Percentiles rank a stretch among this genome's conserved stretches.
phyloP scores from a whole-genome alignment of 805 yeast species.

The Yarrowia sp. region DNA sequence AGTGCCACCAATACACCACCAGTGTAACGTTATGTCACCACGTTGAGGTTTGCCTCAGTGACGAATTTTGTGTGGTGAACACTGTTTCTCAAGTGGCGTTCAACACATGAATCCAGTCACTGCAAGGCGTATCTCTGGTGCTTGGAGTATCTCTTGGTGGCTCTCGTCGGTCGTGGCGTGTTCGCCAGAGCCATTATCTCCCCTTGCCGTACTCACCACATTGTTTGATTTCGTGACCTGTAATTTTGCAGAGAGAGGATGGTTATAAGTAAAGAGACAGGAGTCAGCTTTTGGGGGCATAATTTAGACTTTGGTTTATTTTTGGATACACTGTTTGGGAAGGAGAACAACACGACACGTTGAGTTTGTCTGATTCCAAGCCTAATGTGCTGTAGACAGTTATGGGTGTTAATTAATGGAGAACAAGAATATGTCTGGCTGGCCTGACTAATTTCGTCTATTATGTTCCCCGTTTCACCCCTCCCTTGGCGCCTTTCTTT shows the following conservation, averaged over 20 bases:
- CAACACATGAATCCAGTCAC: no score
- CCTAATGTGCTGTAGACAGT: background rate
- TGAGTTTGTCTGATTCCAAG: constrained; percentile 31
- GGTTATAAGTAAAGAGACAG: constrained; percentile 36
- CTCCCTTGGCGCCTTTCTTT: no score
- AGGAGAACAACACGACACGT: constrained; percentile 36
- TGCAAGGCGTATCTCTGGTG: background rate
- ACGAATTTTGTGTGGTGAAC: no score
- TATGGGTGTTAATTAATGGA: no score
- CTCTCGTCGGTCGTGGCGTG: background rate
- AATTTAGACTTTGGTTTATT: constrained; percentile 23
- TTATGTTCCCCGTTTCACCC: no score
- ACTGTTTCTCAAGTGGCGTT: no score
- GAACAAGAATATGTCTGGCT: no score
- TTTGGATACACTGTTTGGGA: constrained; percentile 38
- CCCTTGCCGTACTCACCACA: constrained; percentile 36
- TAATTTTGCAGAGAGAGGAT: constrained; percentile 37
- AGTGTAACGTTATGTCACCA: no score
- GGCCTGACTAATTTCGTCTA: no score
- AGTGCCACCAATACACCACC: no score
- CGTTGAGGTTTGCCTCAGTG: no score
- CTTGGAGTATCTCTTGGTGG: constrained; percentile 2
- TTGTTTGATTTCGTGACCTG: constrained; percentile 27
- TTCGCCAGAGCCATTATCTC: background rate
- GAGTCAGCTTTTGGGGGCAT: constrained; percentile 33